Evolutionary conservation across 495 filamentous ascomycete species (phyloP).

Genomic region (Penicillium turbatum): DNA sequence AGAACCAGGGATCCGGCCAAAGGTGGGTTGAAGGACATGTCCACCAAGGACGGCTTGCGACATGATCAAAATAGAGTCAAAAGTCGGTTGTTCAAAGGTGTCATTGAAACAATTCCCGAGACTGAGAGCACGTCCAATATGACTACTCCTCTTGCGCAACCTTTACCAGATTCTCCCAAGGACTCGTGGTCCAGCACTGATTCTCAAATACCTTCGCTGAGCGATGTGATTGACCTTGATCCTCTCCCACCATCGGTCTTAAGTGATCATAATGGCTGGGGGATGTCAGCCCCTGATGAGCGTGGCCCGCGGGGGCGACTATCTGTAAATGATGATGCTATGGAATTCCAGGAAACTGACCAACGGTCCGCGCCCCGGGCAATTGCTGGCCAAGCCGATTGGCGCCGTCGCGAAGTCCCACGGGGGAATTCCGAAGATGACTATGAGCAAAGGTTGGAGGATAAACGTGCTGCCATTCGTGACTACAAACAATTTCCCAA

Average conservation of each 20-base stretch:
- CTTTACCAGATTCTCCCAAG: conserved; percentile 50
- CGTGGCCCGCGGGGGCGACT: conserved; percentile 16
- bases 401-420: conserved; percentile 29
- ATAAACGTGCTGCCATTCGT: conserved; percentile 42
- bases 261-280: conserved; percentile 40
- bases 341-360: conserved; percentile 20
- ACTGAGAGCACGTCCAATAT: conserved; percentile 71
- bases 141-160: conserved; percentile 71
- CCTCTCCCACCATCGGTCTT: conserved; percentile 44
- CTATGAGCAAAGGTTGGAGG: conserved; percentile 41
- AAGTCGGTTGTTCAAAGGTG: conserved; percentile 42
- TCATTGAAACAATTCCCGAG: conserved; percentile 47
- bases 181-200: conserved; percentile 29
- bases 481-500: conserved; percentile 45
- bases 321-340: conserved; percentile 25
- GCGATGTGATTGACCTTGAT: conserved; percentile 36
- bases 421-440: conserved; percentile 38
- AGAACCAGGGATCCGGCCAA: conserved; percentile 48
- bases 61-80: conserved; percentile 40
- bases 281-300: conserved; percentile 29
- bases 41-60: conserved; percentile 38
- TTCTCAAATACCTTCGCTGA: conserved; percentile 29
- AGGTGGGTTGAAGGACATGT: conserved; percentile 24
- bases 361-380: conserved; percentile 46
- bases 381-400: conserved; percentile 41